Base-by-base conservation (phyloP, 768 basidiomycete genomes). In the Lenzites betulinus region DNA sequence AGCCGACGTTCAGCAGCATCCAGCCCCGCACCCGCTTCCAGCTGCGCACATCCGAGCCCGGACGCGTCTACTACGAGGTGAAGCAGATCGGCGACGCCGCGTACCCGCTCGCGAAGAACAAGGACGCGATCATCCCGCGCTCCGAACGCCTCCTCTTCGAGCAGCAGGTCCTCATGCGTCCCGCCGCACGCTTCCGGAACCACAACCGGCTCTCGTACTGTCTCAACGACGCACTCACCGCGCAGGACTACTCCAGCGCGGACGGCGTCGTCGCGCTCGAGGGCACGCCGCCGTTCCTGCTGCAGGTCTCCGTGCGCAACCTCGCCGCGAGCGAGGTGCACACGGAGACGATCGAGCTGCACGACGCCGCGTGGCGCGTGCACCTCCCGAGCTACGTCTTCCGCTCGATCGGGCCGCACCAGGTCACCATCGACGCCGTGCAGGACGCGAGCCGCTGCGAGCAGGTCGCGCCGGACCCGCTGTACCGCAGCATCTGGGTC, bases 61-160 rank as follows among this genome's bases (percentile, higher is more conserved):
- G 93, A 7, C 82, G 87, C 48, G 87, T 94, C 70, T 92, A 87
- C 69, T 98, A 97, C 67, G 92, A 95, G 71, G 89, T 98, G 63
- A 88, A 92, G 64, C 90, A 91, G 69, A 83, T 97, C 30, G 92
- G 90, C 5, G 95, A 98, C 70, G 79, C 86, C 0, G 86, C 90
- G 7, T 95, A 95, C 71, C 90, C 91, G 12, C 80, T 93, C 25
- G 81, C 85, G 20, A 84, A 88, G 62, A 85, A 84, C 76, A 81
- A 79, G 70, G 76, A 82, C 62, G 75, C 76, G 22, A 75, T 86
- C 51, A 88, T 91, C 64, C 89, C 89, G 20, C 85, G 85, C 15
- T 81, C 82, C 1, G 81, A 88, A 48, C 79, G 90, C 39, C 78
- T 92, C 7, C 74, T 90, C 33, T 88, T 97, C 62, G 90, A 95